These are phyloP conservation scores for Prunus padus DNA, from an alignment of 306 rosid species.

Conservation along the genomic window DNA sequence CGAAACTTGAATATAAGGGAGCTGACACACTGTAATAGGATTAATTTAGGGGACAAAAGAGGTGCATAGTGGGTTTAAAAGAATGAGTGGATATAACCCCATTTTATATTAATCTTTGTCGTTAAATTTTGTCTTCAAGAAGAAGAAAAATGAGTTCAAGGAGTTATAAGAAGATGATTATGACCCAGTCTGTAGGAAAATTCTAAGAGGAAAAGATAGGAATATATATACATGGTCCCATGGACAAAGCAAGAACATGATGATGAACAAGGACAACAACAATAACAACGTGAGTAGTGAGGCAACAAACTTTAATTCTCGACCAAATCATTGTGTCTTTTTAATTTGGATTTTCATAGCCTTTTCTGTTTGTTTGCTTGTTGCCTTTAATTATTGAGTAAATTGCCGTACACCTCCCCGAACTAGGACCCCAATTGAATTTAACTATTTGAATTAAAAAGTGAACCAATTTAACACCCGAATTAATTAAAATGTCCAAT, in stretches of 20 bases:
- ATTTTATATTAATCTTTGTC: neutral
- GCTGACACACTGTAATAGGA: too few species aligned
- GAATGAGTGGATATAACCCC: neutral
- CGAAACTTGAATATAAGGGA: too few species aligned
- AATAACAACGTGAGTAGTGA: constrained; percentile 26
- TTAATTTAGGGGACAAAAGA: constrained; percentile 16
- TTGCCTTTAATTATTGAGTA: neutral
- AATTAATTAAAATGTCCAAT: too few species aligned
- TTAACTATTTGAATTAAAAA: too few species aligned
- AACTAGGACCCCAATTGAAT: too few species aligned
- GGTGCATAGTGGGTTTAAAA: constrained; percentile 15
- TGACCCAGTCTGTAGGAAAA: constrained; percentile 22
- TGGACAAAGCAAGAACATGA: constrained; percentile 17
- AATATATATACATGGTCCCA: neutral
- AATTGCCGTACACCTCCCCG: too few species aligned
- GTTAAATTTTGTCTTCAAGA: constrained; percentile 13
- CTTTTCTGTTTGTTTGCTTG: neutral
- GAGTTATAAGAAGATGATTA: constrained; percentile 5
- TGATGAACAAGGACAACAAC: neutral
- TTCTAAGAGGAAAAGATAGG: constrained; percentile 14
- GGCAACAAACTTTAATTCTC: constrained; percentile 6
- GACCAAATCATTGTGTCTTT: constrained; percentile 15
- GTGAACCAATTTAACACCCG: too few species aligned
- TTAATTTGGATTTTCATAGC: neutral
- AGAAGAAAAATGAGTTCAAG: neutral